phyloP scores from a whole-genome alignment of 331 rosid genomes.

The Malus hybrid region DNA sequence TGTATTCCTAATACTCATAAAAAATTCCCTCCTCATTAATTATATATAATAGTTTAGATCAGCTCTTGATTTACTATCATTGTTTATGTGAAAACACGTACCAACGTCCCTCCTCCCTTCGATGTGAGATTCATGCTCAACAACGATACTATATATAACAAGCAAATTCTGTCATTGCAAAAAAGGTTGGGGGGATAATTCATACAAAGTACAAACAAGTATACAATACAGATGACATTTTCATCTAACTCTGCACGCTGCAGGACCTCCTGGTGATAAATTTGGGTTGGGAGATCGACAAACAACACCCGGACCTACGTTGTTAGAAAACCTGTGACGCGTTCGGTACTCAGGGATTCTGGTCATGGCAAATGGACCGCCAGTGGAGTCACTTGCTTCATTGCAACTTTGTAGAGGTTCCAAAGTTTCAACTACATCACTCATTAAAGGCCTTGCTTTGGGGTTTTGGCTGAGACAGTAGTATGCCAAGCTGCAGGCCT shows the following conservation, averaged over 20 bases:
- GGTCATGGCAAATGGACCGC: slow-evolving; percentile 53
- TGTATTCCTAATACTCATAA: too few relatives aligned
- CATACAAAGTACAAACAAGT: slow-evolving; percentile 30
- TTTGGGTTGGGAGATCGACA: slow-evolving; percentile 92
- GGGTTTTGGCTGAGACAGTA: slow-evolving; percentile 97
- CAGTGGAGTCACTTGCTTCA: slow-evolving; percentile 46
- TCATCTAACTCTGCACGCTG: slow-evolving; percentile 89
- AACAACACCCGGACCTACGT: slow-evolving; percentile 64
- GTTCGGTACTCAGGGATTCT: slow-evolving; percentile 59
- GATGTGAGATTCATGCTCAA: not conserved
- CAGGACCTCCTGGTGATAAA: slow-evolving; percentile 74
- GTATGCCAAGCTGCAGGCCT: slow-evolving; percentile 98
- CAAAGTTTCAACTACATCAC: slow-evolving; percentile 93
- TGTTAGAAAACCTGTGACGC: slow-evolving; percentile 68
- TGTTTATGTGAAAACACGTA: too few relatives aligned
- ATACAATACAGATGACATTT: slow-evolving; percentile 20
- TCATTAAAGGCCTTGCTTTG: slow-evolving; percentile 97
- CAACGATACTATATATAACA: slow-evolving; percentile 3
- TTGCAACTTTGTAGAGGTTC: slow-evolving; percentile 85
- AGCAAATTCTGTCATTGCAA: slow-evolving; percentile 23
- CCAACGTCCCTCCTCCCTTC: too few relatives aligned
- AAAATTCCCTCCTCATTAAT: too few relatives aligned
- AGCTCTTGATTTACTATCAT: too few relatives aligned
- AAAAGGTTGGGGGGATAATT: slow-evolving; percentile 8
- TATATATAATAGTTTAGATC: too few relatives aligned